Percentiles rank a stretch among this genome's conserved stretches.
These are phyloP conservation scores for Schrenkiella parvula DNA, from an alignment of 345 rosid genomes.

Conservation along the genomic window DNA sequence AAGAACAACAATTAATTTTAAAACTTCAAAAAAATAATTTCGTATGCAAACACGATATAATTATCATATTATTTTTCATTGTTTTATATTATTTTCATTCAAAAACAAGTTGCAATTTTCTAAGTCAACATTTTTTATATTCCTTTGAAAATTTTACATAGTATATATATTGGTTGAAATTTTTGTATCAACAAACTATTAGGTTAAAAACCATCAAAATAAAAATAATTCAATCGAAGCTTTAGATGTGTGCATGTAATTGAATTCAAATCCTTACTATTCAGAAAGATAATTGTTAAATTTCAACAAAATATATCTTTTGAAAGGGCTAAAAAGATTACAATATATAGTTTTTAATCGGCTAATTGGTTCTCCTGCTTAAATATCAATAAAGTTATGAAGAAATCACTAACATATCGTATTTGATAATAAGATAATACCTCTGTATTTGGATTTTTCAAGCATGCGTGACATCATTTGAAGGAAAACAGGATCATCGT, in stretches of 20 bases:
- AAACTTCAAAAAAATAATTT: not conserved
- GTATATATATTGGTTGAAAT: not conserved
- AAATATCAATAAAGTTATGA: not conserved
- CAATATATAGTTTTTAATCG: too few relatives aligned
- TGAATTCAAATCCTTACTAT: not conserved
- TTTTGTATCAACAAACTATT: not conserved
- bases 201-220: not conserved
- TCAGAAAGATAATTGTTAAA: not conserved
- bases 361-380: not conserved
- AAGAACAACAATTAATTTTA: not conserved
- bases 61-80: not conserved
- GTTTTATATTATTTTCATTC: not conserved
- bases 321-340: not conserved
- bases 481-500: constrained; percentile 57
- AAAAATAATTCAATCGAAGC: not conserved
- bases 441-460: constrained; percentile 36
- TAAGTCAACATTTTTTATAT: not conserved
- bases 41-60: not conserved
- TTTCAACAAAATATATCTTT: not conserved
- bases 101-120: not conserved
- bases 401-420: not conserved
- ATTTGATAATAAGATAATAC: constrained; percentile 31
- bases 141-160: not conserved
- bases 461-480: constrained; percentile 50
- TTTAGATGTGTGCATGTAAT: not conserved